Conservation (phyloP, 441 rosid species). For the Caryocar brasiliense region DNA sequence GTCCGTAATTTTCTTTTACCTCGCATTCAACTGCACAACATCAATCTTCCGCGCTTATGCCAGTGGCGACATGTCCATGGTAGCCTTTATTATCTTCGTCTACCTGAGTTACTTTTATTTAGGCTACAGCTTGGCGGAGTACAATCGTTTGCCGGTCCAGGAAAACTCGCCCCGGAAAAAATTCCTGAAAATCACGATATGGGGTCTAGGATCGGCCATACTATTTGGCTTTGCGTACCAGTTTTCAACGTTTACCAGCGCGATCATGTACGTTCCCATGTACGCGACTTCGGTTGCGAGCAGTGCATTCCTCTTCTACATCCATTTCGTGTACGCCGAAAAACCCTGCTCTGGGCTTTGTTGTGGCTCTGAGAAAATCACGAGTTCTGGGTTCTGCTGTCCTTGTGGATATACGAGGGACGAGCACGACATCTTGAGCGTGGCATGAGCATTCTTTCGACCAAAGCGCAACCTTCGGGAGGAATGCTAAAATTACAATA, state of each 20-base stretch:
- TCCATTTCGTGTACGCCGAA: background rate
- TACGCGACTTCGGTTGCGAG: background rate
- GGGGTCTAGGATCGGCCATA: background rate
- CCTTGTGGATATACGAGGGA: too few relatives aligned
- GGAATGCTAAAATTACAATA: too few relatives aligned
- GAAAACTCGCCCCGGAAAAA: background rate
- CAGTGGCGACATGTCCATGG: conserved; percentile 1
- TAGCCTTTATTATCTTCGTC: background rate
- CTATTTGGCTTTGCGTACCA: conserved; percentile 2
- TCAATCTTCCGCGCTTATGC: background rate
- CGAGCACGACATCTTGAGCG: too few relatives aligned
- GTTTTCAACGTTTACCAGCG: background rate
- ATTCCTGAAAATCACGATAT: background rate
- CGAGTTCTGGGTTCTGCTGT: too few relatives aligned
- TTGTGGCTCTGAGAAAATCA: too few relatives aligned
- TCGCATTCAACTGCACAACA: background rate
- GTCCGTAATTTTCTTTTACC: background rate
- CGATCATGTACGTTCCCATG: background rate
- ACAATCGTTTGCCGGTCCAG: background rate
- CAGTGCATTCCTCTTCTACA: background rate
- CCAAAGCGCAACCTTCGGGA: too few relatives aligned
- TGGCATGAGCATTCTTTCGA: too few relatives aligned
- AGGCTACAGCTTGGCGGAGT: background rate
- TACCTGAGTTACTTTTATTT: background rate
- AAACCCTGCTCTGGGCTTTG: too few relatives aligned